Evolutionary conservation across 352 stramenopile species (phyloP).

Genomic region (Aphanomyces astaci): DNA sequence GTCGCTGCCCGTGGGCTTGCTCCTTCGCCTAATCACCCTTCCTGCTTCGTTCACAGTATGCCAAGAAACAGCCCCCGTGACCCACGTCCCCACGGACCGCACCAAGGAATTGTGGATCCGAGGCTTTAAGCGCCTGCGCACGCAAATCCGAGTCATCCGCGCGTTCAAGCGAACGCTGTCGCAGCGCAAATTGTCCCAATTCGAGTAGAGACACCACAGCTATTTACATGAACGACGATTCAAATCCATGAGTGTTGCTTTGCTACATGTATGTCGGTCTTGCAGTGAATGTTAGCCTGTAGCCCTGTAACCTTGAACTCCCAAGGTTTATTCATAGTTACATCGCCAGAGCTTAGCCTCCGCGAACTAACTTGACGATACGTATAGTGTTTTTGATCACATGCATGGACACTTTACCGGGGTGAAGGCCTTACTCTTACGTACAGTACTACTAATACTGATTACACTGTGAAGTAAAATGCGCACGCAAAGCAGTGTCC

Average conservation of each 20-base stretch:
- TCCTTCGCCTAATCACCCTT: slow-evolving; percentile 35
- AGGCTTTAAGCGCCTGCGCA: slow-evolving; percentile 40
- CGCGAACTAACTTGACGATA: too few relatives aligned
- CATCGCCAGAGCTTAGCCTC: too few relatives aligned
- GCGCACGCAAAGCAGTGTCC: too few relatives aligned
- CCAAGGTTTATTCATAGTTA: too few relatives aligned
- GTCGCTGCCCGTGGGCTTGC: slow-evolving; percentile 40
- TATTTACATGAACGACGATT: background rate
- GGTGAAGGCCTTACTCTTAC: too few relatives aligned
- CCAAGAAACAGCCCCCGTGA: background rate
- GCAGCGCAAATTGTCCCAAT: background rate
- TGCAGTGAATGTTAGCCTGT: too few relatives aligned
- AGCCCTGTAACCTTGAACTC: too few relatives aligned
- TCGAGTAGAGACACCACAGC: background rate
- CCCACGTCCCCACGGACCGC: slow-evolving; percentile 29
- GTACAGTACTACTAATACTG: too few relatives aligned
- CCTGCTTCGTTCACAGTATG: background rate
- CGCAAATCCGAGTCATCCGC: slow-evolving; percentile 54
- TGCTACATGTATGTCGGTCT: too few relatives aligned
- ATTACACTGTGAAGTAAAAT: too few relatives aligned
- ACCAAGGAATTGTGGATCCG: slow-evolving; percentile 54
- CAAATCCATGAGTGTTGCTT: background rate
- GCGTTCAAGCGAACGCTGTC: slow-evolving; percentile 36
- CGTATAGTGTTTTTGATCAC: too few relatives aligned
- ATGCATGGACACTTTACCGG: too few relatives aligned